Percentiles rank a stretch among this genome's conserved stretches.
phyloP scores from a whole-genome alignment of 345 rosid species.

The Bruguiera parviflora region DNA sequence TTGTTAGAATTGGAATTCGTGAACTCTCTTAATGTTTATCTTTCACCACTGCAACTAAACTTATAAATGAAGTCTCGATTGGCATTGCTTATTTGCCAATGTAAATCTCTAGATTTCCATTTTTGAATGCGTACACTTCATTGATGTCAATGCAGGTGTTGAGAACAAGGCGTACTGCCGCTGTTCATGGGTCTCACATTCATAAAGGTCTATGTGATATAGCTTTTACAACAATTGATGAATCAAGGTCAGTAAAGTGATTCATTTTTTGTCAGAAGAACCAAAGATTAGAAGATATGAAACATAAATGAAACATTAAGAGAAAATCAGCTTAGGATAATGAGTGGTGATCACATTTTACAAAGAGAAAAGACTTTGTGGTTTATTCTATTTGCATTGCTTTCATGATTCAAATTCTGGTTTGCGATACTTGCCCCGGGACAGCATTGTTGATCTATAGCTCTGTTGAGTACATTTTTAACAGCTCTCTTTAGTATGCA shows the following conservation, averaged over 20 bases:
- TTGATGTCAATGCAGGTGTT: constrained; percentile 50
- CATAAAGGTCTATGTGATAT: constrained; percentile 65
- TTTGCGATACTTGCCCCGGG: not conserved
- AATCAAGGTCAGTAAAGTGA: constrained; percentile 51
- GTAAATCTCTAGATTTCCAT: no score
- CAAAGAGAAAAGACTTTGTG: not conserved
- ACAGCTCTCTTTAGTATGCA: not conserved
- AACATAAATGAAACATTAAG: not conserved
- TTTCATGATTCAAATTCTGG: not conserved
- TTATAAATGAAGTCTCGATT: no score
- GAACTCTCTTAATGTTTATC: no score
- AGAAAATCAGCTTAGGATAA: not conserved
- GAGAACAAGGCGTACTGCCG: constrained; percentile 44
- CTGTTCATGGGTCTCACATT: constrained; percentile 48
- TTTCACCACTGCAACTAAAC: no score
- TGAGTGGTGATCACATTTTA: not conserved
- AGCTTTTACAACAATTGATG: constrained; percentile 49
- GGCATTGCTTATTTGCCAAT: no score
- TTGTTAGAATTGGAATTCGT: no score
- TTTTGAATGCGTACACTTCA: not conserved
- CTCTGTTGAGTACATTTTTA: not conserved
- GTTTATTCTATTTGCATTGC: not conserved
- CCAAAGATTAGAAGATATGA: no score
- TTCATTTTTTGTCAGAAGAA: not conserved
- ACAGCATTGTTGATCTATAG: not conserved